These are phyloP conservation scores for Azolla pinnata DNA, from an alignment of 75 land plant species.

Conservation along the genomic window DNA sequence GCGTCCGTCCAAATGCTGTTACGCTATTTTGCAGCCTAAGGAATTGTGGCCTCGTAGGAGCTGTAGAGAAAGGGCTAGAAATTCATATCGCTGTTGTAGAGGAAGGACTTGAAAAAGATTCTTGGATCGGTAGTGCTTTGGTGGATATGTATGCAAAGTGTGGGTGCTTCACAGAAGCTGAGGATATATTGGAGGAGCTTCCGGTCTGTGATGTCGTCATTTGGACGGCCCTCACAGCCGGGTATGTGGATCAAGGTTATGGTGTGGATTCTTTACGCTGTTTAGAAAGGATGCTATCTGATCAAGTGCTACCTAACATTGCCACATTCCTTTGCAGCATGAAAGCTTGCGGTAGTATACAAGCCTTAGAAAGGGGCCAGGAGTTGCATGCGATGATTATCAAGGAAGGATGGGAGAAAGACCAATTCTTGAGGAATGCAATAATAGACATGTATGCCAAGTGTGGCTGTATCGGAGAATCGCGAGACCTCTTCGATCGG, in stretches of 20 bases:
- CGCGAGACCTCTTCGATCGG: slow-evolving; percentile 1
- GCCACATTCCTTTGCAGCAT: background rate
- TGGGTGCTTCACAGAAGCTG: too few relatives aligned
- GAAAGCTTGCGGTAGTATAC: slow-evolving; percentile 1
- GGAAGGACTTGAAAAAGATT: background rate
- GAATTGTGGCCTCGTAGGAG: background rate
- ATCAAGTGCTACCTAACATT: background rate
- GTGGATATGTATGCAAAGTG: too few relatives aligned
- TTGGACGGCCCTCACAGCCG: too few relatives aligned
- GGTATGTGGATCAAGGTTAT: too few relatives aligned
- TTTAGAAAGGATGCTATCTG: slow-evolving; percentile 8
- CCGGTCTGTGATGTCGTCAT: too few relatives aligned
- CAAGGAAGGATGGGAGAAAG: slow-evolving; percentile 1
- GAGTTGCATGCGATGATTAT: slow-evolving; percentile 4
- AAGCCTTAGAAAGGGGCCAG: slow-evolving; percentile 13
- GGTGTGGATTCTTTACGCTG: slow-evolving; percentile 15
- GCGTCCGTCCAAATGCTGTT: slow-evolving; percentile 23
- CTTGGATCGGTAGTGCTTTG: slow-evolving; percentile 21
- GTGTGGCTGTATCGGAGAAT: slow-evolving; percentile 6
- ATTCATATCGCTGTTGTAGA: too few relatives aligned
- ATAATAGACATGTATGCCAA: slow-evolving; percentile 20
- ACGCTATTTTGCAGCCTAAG: background rate
- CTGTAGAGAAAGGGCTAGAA: too few relatives aligned
- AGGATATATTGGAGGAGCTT: too few relatives aligned
- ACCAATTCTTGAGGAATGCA: background rate